phyloP scores from a whole-genome alignment of 805 yeast species.

The Wickerhamomyces chaumierensis region DNA sequence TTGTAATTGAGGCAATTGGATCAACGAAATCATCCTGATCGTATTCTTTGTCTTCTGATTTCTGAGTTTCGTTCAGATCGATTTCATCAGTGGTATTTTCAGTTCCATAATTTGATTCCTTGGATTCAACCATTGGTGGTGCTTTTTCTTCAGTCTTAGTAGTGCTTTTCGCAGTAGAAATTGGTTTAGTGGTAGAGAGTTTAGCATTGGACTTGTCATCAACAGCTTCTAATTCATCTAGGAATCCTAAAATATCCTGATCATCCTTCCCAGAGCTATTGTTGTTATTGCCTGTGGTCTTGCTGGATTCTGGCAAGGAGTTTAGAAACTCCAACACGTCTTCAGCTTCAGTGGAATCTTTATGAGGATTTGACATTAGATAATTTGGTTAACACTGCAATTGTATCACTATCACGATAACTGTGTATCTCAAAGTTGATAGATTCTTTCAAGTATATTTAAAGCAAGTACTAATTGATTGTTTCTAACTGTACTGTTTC shows the following conservation, averaged over 20 bases:
- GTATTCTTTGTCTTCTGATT: slow-evolving; percentile 5
- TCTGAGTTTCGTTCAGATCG: slow-evolving; percentile 10
- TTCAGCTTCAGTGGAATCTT: slow-evolving; percentile 42
- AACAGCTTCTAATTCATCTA: slow-evolving; percentile 52
- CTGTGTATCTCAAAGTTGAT: too few species aligned
- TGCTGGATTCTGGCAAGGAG: slow-evolving; percentile 50
- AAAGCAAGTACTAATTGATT: too few species aligned
- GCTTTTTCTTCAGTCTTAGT: too few species aligned
- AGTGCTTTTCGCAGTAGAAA: slow-evolving; percentile 14
- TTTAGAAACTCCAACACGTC: slow-evolving; percentile 75
- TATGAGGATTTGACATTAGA: slow-evolving; percentile 15
- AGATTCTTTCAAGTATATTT: too few species aligned
- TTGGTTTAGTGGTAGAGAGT: slow-evolving; percentile 1
- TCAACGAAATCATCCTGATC: slow-evolving; percentile 33
- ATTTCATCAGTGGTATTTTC: slow-evolving; percentile 14
- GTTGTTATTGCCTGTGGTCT: slow-evolving; percentile 18
- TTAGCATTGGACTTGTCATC: slow-evolving; percentile 13
- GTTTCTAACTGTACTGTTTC: too few species aligned
- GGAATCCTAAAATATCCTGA: slow-evolving; percentile 29
- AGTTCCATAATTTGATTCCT: too few species aligned
- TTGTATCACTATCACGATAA: too few species aligned
- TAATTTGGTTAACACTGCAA: too few species aligned
- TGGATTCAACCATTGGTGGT: slow-evolving; percentile 12
- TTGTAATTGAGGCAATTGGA: slow-evolving; percentile 54
- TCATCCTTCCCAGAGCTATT: slow-evolving; percentile 20